Percentiles rank a stretch among this genome's conserved stretches.
Conservation (phyloP, 2,329 filamentous ascomycete species). For the Drechslerella coelobrocha region DNA sequence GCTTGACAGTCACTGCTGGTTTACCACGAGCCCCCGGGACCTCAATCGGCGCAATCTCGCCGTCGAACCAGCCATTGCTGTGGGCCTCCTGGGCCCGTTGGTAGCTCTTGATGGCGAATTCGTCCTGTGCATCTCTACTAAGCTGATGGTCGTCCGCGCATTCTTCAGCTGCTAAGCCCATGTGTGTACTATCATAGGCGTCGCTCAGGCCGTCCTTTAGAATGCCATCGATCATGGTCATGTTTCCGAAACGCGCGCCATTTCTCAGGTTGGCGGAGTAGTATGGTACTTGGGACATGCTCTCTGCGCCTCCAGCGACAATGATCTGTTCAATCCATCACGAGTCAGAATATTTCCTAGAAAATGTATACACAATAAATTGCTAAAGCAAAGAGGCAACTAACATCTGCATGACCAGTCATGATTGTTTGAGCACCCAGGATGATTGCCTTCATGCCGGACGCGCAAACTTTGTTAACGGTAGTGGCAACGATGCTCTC, state of each 20-base stretch:
- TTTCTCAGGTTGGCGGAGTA: constrained; percentile 87
- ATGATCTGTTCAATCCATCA: constrained; percentile 65
- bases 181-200: constrained; percentile 88
- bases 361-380: background rate
- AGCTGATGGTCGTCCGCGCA: constrained; percentile 85
- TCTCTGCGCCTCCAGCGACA: constrained; percentile 93
- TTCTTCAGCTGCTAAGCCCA: constrained; percentile 92
- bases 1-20: constrained; percentile 77
- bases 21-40: constrained; percentile 89
- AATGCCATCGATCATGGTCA: constrained; percentile 85
- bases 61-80: constrained; percentile 78
- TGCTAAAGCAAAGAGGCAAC: background rate
- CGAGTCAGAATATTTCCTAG: constrained; percentile 4
- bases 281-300: constrained; percentile 97
- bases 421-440: constrained; percentile 97
- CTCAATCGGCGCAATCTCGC: constrained; percentile 88
- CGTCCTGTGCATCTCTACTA: constrained; percentile 84
- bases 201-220: constrained; percentile 94
- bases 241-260: constrained; percentile 93
- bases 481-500: constrained; percentile 84
- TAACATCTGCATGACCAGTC: constrained; percentile 80
- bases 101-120: constrained; percentile 94
- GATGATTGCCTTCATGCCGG: constrained; percentile 90
- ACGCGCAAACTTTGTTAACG: constrained; percentile 99
- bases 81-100: constrained; percentile 89